Conservation (phyloP, 768 basidiomycete genomes). For the Scleroderma citrinum region DNA sequence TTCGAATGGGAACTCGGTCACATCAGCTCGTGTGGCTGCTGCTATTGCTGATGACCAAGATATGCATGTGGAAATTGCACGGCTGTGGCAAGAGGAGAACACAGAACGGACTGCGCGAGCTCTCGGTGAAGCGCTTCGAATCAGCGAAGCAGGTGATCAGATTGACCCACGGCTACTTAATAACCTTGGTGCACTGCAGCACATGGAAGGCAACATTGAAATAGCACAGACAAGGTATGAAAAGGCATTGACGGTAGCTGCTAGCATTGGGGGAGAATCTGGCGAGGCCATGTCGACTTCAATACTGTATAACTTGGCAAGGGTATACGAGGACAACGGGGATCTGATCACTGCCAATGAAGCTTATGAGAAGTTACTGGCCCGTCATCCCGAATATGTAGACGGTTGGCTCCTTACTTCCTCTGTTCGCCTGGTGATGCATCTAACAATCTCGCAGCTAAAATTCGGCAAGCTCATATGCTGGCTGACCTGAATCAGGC, state of each 20-base stretch:
- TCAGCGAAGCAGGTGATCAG: constrained; percentile 46
- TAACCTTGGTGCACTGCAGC: constrained; percentile 72
- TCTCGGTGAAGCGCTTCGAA: constrained; percentile 64
- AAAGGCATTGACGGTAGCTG: constrained; percentile 57
- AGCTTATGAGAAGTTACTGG: constrained; percentile 81
- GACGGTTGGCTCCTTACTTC: constrained; percentile 61
- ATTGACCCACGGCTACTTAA: constrained; percentile 69
- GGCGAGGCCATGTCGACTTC: constrained; percentile 75
- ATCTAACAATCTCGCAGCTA: constrained; percentile 50
- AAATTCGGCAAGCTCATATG: constrained; percentile 87
- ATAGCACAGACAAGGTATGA: constrained; percentile 68
- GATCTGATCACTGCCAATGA: constrained; percentile 69
- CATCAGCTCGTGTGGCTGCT: constrained; percentile 36
- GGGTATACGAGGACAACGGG: constrained; percentile 84
- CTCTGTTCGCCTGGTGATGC: background rate
- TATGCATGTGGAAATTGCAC: constrained; percentile 86
- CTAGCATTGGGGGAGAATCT: constrained; percentile 37
- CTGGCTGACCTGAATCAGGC: constrained; percentile 59
- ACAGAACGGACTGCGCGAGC: constrained; percentile 68
- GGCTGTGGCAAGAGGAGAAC: constrained; percentile 80
- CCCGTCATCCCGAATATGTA: constrained; percentile 92
- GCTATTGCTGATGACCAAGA: constrained; percentile 73
- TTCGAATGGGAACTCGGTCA: constrained; percentile 33
- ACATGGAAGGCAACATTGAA: constrained; percentile 55
- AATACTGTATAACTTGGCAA: constrained; percentile 85